Percentiles rank a stretch among this genome's conserved stretches.
phyloP scores from a whole-genome alignment of 495 filamentous ascomycete genomes.

The Hypoxylon lienhwacheense region DNA sequence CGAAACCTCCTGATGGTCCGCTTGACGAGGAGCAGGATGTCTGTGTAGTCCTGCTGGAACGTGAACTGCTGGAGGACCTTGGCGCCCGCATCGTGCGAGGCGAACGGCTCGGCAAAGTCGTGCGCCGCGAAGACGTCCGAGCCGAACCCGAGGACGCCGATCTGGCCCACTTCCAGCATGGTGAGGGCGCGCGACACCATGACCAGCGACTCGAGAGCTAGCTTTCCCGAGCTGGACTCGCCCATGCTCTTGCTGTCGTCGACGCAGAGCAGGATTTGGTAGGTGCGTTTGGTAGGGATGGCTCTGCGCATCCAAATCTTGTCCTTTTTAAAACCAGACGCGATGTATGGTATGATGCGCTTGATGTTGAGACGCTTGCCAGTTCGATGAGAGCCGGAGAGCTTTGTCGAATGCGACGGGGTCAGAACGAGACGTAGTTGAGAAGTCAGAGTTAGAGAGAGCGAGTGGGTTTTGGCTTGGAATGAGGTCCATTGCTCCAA shows the following conservation, averaged over 20 bases:
- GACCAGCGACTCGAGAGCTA: slow-evolving; percentile 90
- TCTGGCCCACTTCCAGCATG: slow-evolving; percentile 90
- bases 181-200: slow-evolving; percentile 81
- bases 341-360: slow-evolving; percentile 98
- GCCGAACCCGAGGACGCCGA: slow-evolving; percentile 88
- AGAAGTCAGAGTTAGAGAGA: slow-evolving; percentile 85
- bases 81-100: slow-evolving; percentile 80
- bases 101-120: slow-evolving; percentile 72
- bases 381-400: slow-evolving; percentile 94
- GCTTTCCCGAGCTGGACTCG: slow-evolving; percentile 60
- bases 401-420: slow-evolving; percentile 91
- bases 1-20: slow-evolving; percentile 80
- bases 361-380: slow-evolving; percentile 99
- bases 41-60: slow-evolving; percentile 81
- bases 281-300: slow-evolving; percentile 86
- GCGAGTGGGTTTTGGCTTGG: slow-evolving; percentile 76
- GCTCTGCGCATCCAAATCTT: slow-evolving; percentile 99
- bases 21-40: slow-evolving; percentile 76
- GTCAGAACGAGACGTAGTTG: slow-evolving; percentile 94
- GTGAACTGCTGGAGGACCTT: slow-evolving; percentile 81
- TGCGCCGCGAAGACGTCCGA: slow-evolving; percentile 85
- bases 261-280: slow-evolving; percentile 95
- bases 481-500: slow-evolving; percentile 82
- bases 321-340: slow-evolving; percentile 94
- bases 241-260: slow-evolving; percentile 95